Base-by-base conservation (phyloP, 164 flowering plant species). In the Chimonanthus salicifolius region DNA sequence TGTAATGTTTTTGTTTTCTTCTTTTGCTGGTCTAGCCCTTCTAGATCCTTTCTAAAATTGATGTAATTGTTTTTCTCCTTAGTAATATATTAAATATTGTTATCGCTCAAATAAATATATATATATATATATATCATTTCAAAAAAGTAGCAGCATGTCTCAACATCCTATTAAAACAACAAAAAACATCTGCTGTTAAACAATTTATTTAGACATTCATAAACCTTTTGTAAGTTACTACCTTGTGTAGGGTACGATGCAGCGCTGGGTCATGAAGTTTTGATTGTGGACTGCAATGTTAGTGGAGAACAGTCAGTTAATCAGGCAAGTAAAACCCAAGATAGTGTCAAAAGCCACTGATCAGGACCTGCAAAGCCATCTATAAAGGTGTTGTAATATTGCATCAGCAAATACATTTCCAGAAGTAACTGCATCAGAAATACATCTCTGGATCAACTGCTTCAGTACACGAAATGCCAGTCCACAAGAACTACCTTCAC, bases 221-320 rank as follows among this genome's bases (percentile, higher is more conserved):
- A 33, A 16, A n/a, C 20, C 51, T 58, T 51, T 21, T 68, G 66
- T 70, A 62, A 33, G 33, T 33, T 0, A 60, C 73, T 87, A 92
- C 99, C 97, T 95, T 92, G 80, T 91, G 94, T 72, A 95, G 90
- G 62, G 87, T 80, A 58, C 90, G 92, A 71, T 92, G 97, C 78
- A 95, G 94, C 71, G 93, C 87, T 63, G 99, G 99, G 69, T 95
- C 99, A 78, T 95, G 99, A 80, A 93, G 97, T 80, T 92, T 95
- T 78, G 99, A 95, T 54, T 87, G 90, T 10, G 99, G 98, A 69
- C 99, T 95, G 89, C 85, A 83, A 77, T 20, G 69, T 64, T 79
- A 75, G 69, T 58, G 33, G 48, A 43, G 18, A 63, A 5, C 21
- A 63, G 8, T 43, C 18, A 43, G 49, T 10, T 15, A 45, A 66